Conservation (phyloP, 768 basidiomycete species). For the Pleurotus pulmonarius region DNA sequence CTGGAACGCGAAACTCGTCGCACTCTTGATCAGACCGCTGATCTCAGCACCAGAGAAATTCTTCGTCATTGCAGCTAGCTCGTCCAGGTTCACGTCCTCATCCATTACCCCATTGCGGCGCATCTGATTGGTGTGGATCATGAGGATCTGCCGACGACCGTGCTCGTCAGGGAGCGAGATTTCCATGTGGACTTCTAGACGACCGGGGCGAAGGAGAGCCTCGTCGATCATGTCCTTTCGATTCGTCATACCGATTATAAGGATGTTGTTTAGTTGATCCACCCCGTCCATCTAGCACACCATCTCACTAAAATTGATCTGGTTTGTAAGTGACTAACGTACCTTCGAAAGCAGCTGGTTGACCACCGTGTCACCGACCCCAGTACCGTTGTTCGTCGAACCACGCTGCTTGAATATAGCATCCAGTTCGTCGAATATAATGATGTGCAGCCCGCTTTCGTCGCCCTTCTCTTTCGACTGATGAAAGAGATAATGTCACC, state of each 20-base stretch:
- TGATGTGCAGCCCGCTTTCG: conserved; percentile 96
- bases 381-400: conserved; percentile 84
- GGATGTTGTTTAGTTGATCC: conserved; percentile 96
- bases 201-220: conserved; percentile 93
- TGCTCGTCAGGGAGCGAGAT: conserved; percentile 95
- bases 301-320: not conserved
- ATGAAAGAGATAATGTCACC: not conserved
- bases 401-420: conserved; percentile 99
- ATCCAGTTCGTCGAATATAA: conserved; percentile 98
- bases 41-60: conserved; percentile 99
- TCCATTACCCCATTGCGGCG: conserved; percentile 89
- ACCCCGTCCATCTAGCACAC: conserved; percentile 94
- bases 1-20: conserved; percentile 97
- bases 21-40: conserved; percentile 93
- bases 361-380: conserved; percentile 98
- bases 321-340: conserved; percentile 10
- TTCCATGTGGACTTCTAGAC: conserved; percentile 99
- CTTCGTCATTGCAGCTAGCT: conserved; percentile 84
- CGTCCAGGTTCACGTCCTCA: conserved; percentile 71
- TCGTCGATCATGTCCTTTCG: conserved; percentile 99
- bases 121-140: conserved; percentile 96
- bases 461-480: conserved; percentile 97
- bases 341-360: conserved; percentile 98
- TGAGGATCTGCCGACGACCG: conserved; percentile 90
- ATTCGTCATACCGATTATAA: conserved; percentile 99